Evolutionary conservation across 2,329 filamentous ascomycete species (phyloP), one percentile per base, ranked within the genome.

Genomic region (Trichoderma pleuroti): DNA sequence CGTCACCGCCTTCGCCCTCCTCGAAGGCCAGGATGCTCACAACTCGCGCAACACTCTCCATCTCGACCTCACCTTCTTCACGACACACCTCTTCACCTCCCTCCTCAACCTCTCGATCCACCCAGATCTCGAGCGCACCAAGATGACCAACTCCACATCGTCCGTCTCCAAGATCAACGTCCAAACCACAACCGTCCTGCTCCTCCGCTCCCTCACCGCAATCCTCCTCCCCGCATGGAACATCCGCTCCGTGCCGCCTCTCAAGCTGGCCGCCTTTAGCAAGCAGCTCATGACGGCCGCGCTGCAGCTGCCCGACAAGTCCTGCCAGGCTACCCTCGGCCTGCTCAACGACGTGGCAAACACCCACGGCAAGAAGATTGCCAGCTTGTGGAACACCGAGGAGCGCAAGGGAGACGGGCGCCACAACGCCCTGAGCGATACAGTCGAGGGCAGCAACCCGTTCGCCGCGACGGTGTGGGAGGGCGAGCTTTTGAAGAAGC

Each of bases 41-140:
- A 95, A 94, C 82, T 92, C 93, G 62, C 92, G 93, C 70, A 88
- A 90, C 56, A 86, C 91, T 57, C 87, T 98, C 5, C 92, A 94
- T 77, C 90, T 99, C 62, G 97, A 99, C 80, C 88, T 99, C 46
- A 93, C 92, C 76, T 98, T 94, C 86, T 99, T 99, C 86, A 94
- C 93, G 76, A 93, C 92, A 16, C 93, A 98, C 81, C 92, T 99
- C 71, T 99, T 97, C 86, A 91, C 90, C 75, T 92, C 92, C 18
- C 87, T 99, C 6, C 88, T 95, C 75, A 86, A 91, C 2, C 87
- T 97, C 30, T 91, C 92, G 4, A 84, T 94, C 62, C 92, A 97
- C 79, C 86, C 94, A 0, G 93, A 98, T 78, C 90, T 99, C 74
- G 96, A 99, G 80, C 88, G 93, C 72, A 91, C 92, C 62, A 77